Base-by-base conservation (phyloP, 75 land plant genomes). In the Cupressus sempervirens region DNA sequence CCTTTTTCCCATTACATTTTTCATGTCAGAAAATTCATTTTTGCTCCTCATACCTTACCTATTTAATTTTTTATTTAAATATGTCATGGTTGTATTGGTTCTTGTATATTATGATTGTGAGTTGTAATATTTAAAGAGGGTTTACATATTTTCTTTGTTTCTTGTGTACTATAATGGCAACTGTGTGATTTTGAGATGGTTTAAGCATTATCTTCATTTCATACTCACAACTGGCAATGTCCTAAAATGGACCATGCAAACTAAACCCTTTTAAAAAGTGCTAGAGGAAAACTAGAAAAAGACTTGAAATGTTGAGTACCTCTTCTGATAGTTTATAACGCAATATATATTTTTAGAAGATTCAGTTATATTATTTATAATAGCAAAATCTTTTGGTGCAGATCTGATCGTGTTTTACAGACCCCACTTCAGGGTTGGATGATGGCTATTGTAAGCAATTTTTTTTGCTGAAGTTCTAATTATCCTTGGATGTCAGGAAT, bases 351-450 rank as follows among this genome's bases (percentile, higher is more conserved):
- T 10, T 79, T 23, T 45, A n/a, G 81, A 10, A 20, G 29, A 15
- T 45, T 45, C 50, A 79, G 10, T 79, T 45, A 45, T 15, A 79
- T 48, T n/a, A 45, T 79, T 79, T 43, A 14, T 79, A 79, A 79
- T 45, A 40, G 30, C 30, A 76, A 38, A 76, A 40, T 26, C 12
- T 45, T 9, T 65, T 65, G 15, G 67, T 88, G 88, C 92, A 93
- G 97, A 76, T 95, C 97, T 23, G 97, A 95, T 62, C 92, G 53
- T 82, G 97, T 93, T 83, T 91, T 95, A 82, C 94, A 95, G 76
- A 91, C 95, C 85, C 94, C 95, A 36, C 72, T 92, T 40, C 85
- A 91, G 86, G 97, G 97, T 65, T 95, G 97, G 97, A 41, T 93
- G 38, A 94, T 94, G 97, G 97, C 97, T 46, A 93, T 95, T 88